Conservation (phyloP, 225 moss, liverwort and hornwort species). For the Lunularia cruciata region DNA sequence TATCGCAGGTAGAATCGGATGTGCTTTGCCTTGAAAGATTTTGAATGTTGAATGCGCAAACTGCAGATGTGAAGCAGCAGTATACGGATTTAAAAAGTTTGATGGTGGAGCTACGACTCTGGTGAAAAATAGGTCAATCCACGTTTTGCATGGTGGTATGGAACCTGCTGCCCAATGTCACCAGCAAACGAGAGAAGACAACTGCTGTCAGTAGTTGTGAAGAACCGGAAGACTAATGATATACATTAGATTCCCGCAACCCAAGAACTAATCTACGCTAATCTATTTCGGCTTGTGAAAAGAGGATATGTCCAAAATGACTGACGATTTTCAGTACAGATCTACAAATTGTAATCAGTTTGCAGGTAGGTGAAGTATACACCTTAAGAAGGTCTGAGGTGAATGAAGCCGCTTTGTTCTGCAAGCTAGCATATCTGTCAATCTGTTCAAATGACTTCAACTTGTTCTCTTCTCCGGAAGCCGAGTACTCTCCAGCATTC, state of each 20-base stretch:
- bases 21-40: not conserved
- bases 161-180: not conserved
- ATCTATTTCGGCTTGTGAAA: too few relatives aligned
- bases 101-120: too few relatives aligned
- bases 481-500: not conserved
- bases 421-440: not conserved
- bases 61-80: too few relatives aligned
- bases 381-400: not conserved
- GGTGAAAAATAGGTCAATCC: too few relatives aligned
- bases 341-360: slow-evolving; percentile 1
- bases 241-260: not conserved
- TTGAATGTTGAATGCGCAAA: too few relatives aligned
- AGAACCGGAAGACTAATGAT: not conserved
- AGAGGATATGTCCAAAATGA: not conserved
- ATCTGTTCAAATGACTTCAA: not conserved
- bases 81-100: too few relatives aligned
- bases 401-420: not conserved
- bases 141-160: too few relatives aligned
- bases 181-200: not conserved
- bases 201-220: not conserved
- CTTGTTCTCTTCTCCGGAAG: not conserved
- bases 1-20: too few relatives aligned
- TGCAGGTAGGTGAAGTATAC: not conserved
- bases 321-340: not conserved
- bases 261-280: too few relatives aligned